phyloP scores from a whole-genome alignment of 192 early-diverging fungal species.

The Gamsiella multidivaricata region DNA sequence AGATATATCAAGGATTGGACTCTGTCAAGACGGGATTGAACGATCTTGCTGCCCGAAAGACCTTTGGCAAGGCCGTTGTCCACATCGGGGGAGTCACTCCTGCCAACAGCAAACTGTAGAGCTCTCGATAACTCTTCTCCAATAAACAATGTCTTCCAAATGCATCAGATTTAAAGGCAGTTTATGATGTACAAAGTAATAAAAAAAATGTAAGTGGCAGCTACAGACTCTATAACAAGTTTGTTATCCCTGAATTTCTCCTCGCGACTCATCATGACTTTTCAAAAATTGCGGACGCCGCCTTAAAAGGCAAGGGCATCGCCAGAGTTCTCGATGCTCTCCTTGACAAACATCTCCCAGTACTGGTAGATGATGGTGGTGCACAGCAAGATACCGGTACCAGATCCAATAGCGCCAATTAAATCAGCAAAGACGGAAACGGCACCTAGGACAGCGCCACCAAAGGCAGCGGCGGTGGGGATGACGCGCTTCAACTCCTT shows the following conservation, averaged over 20 bases:
- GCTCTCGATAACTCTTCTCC: not conserved
- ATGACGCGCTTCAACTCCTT: conserved; percentile 99
- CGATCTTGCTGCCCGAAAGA: conserved; percentile 74
- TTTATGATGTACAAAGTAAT: conserved; percentile 42
- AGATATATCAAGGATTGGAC: conserved; percentile 73
- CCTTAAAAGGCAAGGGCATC: conserved; percentile 50
- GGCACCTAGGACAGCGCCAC: conserved; percentile 96
- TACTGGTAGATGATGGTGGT: conserved; percentile 99
- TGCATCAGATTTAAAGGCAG: too few species aligned
- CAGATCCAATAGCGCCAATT: conserved; percentile 97
- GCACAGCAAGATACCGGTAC: conserved; percentile 98
- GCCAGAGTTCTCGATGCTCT: conserved; percentile 75
- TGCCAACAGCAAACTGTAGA: conserved; percentile 32
- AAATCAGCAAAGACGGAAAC: conserved; percentile 97
- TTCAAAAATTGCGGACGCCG: not conserved
- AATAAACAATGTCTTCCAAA: not conserved
- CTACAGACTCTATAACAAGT: too few species aligned
- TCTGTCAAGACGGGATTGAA: conserved; percentile 73
- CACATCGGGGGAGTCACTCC: conserved; percentile 11
- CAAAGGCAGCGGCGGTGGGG: conserved; percentile 96
- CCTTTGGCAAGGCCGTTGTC: conserved; percentile 88
- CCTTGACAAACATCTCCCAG: conserved; percentile 97
- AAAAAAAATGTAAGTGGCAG: conserved; percentile 1
- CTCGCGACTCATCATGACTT: not conserved
- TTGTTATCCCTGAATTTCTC: too few species aligned